These are phyloP conservation scores for Puya raimondii DNA, from an alignment of 176 grass and related monocot genomes.

Conservation along the genomic window DNA sequence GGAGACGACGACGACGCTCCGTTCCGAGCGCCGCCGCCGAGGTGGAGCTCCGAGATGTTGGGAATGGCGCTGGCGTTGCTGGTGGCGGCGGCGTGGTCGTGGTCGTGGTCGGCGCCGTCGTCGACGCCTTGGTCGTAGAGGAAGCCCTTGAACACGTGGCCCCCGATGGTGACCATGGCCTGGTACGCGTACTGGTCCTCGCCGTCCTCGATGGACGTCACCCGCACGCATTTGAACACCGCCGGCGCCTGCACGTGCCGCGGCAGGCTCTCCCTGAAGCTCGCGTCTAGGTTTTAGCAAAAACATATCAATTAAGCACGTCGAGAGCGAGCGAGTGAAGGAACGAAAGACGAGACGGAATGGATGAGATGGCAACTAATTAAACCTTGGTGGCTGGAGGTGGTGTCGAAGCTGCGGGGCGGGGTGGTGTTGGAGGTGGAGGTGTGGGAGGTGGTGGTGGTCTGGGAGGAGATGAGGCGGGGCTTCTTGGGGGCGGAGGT, in stretches of 20 bases:
- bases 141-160: conserved; percentile 83
- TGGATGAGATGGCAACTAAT: not conserved
- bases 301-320: not conserved
- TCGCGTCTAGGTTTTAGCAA: conserved; percentile 28
- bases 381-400: conserved; percentile 86
- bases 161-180: conserved; percentile 75
- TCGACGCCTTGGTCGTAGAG: conserved; percentile 81
- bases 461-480: conserved; percentile 47
- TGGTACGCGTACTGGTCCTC: conserved; percentile 85
- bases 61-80: conserved; percentile 33
- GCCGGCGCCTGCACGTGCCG: conserved; percentile 75
- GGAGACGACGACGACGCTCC: conserved; percentile 25
- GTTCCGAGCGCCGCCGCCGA: conserved; percentile 38
- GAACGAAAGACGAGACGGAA: not conserved
- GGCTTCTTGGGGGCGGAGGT: conserved; percentile 48
- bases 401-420: conserved; percentile 85
- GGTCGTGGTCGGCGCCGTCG: conserved; percentile 24
- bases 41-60: conserved; percentile 77
- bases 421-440: conserved; percentile 83
- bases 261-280: conserved; percentile 53
- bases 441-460: conserved; percentile 49
- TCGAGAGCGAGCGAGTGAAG: conserved; percentile 4
- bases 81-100: conserved; percentile 28
- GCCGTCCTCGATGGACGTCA: conserved; percentile 65
- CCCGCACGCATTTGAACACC: conserved; percentile 85